These are phyloP conservation scores for Mucor ambiguus DNA, from an alignment of 371 early-diverging fungal genomes.

Conservation along the genomic window DNA sequence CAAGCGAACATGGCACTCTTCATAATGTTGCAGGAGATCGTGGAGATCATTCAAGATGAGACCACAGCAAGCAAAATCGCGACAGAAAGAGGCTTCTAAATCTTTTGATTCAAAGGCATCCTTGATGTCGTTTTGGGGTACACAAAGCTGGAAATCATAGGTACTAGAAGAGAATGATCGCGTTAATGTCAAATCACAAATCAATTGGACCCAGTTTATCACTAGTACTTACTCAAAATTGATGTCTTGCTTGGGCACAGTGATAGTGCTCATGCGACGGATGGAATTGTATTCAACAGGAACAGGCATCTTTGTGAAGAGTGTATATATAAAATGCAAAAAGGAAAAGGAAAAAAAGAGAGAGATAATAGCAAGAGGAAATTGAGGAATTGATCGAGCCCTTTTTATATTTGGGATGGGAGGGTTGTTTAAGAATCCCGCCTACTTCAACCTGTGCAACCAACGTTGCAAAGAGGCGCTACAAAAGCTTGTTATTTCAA, in stretches of 20 bases:
- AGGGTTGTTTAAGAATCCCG: conserved; percentile 5
- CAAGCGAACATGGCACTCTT: conserved; percentile 86
- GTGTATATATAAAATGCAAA: conserved; percentile 6
- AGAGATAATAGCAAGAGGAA: background rate
- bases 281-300: conserved; percentile 40
- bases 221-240: conserved; percentile 37
- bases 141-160: conserved; percentile 42
- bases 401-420: conserved; percentile 18
- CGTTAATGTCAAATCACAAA: conserved; percentile 5
- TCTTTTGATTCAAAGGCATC: conserved; percentile 79
- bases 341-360: conserved; percentile 12
- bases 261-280: conserved; percentile 48
- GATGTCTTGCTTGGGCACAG: conserved; percentile 42
- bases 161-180: conserved; percentile 16
- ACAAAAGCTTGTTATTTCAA: conserved; percentile 12
- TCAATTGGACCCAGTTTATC: background rate
- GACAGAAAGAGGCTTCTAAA: conserved; percentile 86
- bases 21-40: conserved; percentile 91
- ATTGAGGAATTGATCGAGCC: conserved; percentile 10
- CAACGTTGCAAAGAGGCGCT: background rate
- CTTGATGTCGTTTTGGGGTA: conserved; percentile 36
- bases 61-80: conserved; percentile 93
- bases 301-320: conserved; percentile 33
- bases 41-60: conserved; percentile 80
- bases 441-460: conserved; percentile 1